Base-by-base conservation (phyloP, 352 stramenopile genomes). In the Globisporangium carolinianum region DNA sequence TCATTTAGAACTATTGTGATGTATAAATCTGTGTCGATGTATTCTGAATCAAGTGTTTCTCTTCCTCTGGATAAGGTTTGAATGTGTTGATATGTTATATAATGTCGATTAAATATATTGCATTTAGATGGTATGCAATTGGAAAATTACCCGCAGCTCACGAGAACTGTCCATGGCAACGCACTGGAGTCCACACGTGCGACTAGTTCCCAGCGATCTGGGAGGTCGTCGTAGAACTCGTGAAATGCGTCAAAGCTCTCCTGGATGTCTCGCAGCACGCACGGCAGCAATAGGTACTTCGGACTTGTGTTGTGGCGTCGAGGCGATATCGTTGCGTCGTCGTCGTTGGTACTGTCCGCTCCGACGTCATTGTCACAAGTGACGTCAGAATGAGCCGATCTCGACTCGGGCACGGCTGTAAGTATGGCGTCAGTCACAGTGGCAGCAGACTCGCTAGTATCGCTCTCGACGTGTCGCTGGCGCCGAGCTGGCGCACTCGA, bases 121-220 rank as follows among this genome's bases (percentile, higher is more conserved):
- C 42, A 17, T n/a, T 17, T 17, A 2, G 24, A 32, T 32, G 24
- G 12, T 8, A 8, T 17, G 3, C 7, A 15, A 3, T 32, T 32
- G 24, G 24, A 32, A 17, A 17, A 15, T 15, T 36, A 66, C 9
- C 61, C 55, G 11, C 61, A 66, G 35, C 38, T 47, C 8, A 59
- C 49, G 18, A 66, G 55, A 2, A 32, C 54, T 32, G 55, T 47
- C 54, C 54, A 66, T 6, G 61, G 55, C 17, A 66, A 47, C 17
- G n/a, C 36, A 9, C 6, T 55, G 6, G 61, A 66, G 36, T 4
- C 50, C 24, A 51, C 52, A 8, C 14, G 54, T 32, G 42, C 60
- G 3, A 61, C 37, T 35, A 66, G 14, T 17, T 66, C 42, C 48
- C 58, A 61, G 9, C 49, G 53, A 35, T 39, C 18, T 1, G 51